Base-by-base conservation (phyloP, 768 basidiomycete species). In the Tulasnella calospora region DNA sequence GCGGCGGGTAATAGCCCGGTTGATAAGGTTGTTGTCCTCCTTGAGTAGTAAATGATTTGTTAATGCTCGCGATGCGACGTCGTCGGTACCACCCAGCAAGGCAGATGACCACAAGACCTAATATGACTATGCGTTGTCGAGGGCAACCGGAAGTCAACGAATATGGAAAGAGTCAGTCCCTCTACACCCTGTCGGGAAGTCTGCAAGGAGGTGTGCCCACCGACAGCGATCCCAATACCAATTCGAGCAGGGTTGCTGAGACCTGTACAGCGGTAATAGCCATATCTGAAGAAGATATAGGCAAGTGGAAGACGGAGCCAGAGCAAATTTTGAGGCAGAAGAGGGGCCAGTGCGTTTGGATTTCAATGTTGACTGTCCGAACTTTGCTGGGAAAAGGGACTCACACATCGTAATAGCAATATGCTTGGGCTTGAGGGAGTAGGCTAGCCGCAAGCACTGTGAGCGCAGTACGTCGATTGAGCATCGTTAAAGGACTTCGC, bases 191-290 rank as follows among this genome's bases (percentile, higher is more conserved):
- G n/a, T n/a, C n/a, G n/a, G n/a, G n/a, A n/a, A n/a, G n/a, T n/a
- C n/a, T n/a, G n/a, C n/a, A n/a, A 19, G 44, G 17, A 44, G 44
- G 3, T 17, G 13, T 2, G 17, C 44, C 44, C 44, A 75, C 74
- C 41, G 19, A 47, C 27, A n/a, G 74, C 74, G 36, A 75, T 75
- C 12, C 74, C 74, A 19, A 75, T 75, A n/a, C 74, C 74, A 38
- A 75, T 61, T 13, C 74, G 74, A 27, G 74, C 74, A 13, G 30
- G 47, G 35, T 55, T 46, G 33, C 74, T 75, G 23, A 75, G 12
- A 7, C 46, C 74, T n/a, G 44, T 30, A 33, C 74, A 75, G 2
- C 74, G 41, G 17, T 75, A 75, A n/a, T 61, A 61, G 38, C 74
- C 74, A 55, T 75, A 75, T 55, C 74, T 75, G 10, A 33, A 67